phyloP scores from a whole-genome alignment of 306 rosid species.

The Acacia acuminata region DNA sequence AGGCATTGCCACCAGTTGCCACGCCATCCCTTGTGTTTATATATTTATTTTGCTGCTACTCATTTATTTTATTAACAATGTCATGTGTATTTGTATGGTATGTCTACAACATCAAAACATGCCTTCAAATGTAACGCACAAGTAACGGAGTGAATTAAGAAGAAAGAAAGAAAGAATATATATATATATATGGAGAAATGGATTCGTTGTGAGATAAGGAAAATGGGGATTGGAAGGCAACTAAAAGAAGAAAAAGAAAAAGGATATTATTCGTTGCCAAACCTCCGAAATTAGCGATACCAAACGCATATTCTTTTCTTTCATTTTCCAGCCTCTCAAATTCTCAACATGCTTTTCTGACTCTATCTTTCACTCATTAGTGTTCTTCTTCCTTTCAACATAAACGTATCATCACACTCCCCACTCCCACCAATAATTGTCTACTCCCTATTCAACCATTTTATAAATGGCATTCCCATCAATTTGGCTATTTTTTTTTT shows the following conservation, averaged over 20 bases:
- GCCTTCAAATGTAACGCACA: background rate
- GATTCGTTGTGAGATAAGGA: background rate
- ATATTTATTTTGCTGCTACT: background rate
- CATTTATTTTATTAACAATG: background rate
- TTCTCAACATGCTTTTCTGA: background rate
- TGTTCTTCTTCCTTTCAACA: conserved; percentile 4
- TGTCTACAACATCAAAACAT: background rate
- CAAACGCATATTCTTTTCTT: conserved; percentile 1
- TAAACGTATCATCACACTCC: background rate
- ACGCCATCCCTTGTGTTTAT: background rate
- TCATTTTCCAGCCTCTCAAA: conserved; percentile 20
- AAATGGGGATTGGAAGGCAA: background rate
- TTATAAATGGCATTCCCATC: background rate
- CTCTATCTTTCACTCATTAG: background rate
- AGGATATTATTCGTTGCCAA: background rate
- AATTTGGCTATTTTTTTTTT: too few species aligned
- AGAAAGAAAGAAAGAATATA: background rate
- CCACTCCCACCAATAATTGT: conserved; percentile 1
- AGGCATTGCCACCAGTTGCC: background rate
- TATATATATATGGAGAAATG: background rate
- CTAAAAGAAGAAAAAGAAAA: too few species aligned
- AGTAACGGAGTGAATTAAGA: background rate
- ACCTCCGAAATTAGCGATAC: background rate
- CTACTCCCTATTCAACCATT: background rate
- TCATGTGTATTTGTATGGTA: too few species aligned